These are phyloP conservation scores for Alternaria brassicae DNA, from an alignment of 2,329 filamentous ascomycete genomes.

Conservation along the genomic window DNA sequence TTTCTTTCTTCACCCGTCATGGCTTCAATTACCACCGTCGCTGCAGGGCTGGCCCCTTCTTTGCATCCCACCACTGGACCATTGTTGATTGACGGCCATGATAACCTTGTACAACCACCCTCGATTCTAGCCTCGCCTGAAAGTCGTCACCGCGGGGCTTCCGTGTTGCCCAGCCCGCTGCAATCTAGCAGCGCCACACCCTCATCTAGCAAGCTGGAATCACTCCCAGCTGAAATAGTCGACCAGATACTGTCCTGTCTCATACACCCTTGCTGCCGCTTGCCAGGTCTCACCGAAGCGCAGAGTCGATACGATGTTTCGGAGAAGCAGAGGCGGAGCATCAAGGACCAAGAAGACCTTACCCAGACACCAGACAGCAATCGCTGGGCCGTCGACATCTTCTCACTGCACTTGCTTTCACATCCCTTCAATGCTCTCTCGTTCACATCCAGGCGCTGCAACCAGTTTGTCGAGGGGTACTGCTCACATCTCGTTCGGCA, in stretches of 20 bases:
- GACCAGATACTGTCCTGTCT: slow-evolving; percentile 41
- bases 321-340: slow-evolving; percentile 18
- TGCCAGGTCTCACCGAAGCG: slow-evolving; percentile 39
- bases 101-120: slow-evolving; percentile 10
- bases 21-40: slow-evolving; percentile 8
- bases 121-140: slow-evolving; percentile 4
- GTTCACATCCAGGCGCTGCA: slow-evolving; percentile 31
- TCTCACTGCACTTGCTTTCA: slow-evolving; percentile 27
- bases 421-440: slow-evolving; percentile 42
- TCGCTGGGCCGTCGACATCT: slow-evolving; percentile 40
- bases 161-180: background rate
- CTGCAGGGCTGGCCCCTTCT: slow-evolving; percentile 5
- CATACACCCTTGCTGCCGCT: slow-evolving; percentile 35
- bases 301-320: slow-evolving; percentile 35
- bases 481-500: slow-evolving; percentile 35
- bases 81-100: background rate
- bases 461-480: slow-evolving; percentile 34
- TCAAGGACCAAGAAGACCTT: slow-evolving; percentile 33
- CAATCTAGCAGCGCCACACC: background rate
- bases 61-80: background rate
- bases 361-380: slow-evolving; percentile 31
- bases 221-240: slow-evolving; percentile 38
- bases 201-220: slow-evolving; percentile 28
- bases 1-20: background rate
- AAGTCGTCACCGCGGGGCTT: background rate